Conservation (phyloP, 2,329 filamentous ascomycete species). For the Macrophomina phaseolina region DNA sequence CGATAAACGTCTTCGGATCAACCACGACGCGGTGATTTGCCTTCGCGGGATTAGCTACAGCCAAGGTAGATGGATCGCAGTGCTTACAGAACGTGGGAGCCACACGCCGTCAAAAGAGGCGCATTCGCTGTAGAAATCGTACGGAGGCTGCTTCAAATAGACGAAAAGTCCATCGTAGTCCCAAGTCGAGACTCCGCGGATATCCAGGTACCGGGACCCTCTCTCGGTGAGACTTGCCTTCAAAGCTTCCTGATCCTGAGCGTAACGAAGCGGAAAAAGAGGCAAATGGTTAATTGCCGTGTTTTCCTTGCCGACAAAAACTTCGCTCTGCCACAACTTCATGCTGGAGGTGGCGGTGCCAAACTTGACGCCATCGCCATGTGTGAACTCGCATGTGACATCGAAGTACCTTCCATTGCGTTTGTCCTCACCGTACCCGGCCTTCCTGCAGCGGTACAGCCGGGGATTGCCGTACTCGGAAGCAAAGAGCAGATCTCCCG, state of each 20-base stretch:
- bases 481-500: slow-evolving; percentile 36
- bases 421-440: slow-evolving; percentile 35
- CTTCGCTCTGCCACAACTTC: slow-evolving; percentile 28
- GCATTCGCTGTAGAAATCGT: slow-evolving; percentile 31
- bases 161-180: slow-evolving; percentile 34
- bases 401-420: slow-evolving; percentile 35
- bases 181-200: slow-evolving; percentile 27
- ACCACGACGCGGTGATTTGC: slow-evolving; percentile 34
- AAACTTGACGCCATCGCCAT: slow-evolving; percentile 41
- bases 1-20: slow-evolving; percentile 36
- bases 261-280: slow-evolving; percentile 24
- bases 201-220: slow-evolving; percentile 31
- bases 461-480: slow-evolving; percentile 38
- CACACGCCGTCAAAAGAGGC: slow-evolving; percentile 29
- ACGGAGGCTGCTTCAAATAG: slow-evolving; percentile 33
- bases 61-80: too few relatives aligned
- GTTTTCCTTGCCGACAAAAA: slow-evolving; percentile 29
- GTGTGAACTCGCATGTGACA: slow-evolving; percentile 38
- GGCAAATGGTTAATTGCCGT: slow-evolving; percentile 27
- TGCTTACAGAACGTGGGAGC: slow-evolving; percentile 29
- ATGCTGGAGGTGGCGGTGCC: slow-evolving; percentile 30
- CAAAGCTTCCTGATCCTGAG: slow-evolving; percentile 24
- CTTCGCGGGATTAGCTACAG: neutral
- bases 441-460: slow-evolving; percentile 37
- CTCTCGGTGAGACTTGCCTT: slow-evolving; percentile 29